A percentile compares a stretch with the other conserved stretches of the same genome.
Evolutionary conservation across 306 rosid species (phyloP).

Genomic region (Vigna nakashimae): DNA sequence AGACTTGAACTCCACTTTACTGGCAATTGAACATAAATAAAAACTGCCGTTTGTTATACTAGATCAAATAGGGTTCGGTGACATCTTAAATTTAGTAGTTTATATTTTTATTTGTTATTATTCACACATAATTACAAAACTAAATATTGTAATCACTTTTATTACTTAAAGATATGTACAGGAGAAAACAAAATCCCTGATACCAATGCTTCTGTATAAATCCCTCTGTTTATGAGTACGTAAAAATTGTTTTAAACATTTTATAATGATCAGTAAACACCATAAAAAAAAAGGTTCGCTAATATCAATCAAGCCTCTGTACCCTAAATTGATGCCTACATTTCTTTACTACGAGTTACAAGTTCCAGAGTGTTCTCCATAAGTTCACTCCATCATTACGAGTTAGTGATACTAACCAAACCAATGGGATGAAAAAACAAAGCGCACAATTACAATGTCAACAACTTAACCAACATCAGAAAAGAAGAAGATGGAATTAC

Average conservation of each 20-base stretch:
- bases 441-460: not conserved
- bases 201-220: not conserved
- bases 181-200: not conserved
- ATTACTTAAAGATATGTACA: not conserved
- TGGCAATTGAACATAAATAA: not conserved
- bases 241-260: not conserved
- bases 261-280: not conserved
- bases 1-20: not conserved
- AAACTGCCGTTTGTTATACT: not conserved
- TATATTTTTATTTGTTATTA: not conserved
- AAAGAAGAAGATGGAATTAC: slow-evolving; percentile 44
- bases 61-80: not conserved
- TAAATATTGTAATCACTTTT: not conserved
- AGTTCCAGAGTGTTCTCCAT: not conserved
- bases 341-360: not conserved
- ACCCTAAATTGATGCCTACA: not conserved
- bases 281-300: not conserved
- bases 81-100: not conserved
- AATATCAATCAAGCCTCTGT: not conserved
- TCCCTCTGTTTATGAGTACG: not conserved
- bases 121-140: not conserved
- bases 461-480: not conserved
- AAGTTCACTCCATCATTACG: not conserved
- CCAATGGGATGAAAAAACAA: not conserved
- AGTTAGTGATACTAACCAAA: not conserved